Base-by-base conservation (phyloP, 2,329 filamentous ascomycete species). In the Aschersonia sp. region DNA sequence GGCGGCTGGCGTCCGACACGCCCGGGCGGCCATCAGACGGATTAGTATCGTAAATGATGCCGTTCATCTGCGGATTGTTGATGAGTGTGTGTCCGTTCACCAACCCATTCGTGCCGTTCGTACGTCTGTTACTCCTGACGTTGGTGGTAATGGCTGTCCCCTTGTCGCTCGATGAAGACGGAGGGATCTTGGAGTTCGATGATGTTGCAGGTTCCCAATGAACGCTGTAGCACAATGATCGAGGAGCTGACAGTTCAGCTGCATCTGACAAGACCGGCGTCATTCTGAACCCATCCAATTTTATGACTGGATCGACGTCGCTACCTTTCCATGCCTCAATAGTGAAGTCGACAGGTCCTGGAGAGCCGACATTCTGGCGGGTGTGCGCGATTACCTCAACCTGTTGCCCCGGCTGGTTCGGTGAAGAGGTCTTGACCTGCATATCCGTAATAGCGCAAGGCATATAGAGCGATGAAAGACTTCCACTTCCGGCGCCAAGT, bases 171-270 rank as follows among this genome's bases (percentile, higher is more conserved):
- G 20, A 20, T 28, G 10, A 12, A 35, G 9, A 5, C 3, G n/a
- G 9, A n/a, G 31, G n/a, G 20, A 28, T 30, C 5, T 45, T 29
- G 5, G 43, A 12, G 10, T 30, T 30, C 10, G 28, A n/a, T 6
- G 31, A n/a, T 3, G 38, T 29, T 12, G 40, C 31, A 3, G 64
- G 61, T 51, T 72, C 67, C 70, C 70, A 73, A 28, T 66, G 56
- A 12, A 71, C 51, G 54, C 67, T 68, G 54, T 69, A 73, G 56
- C 70, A 73, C 4, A 73, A 54, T 0, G 53, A 53, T 12, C 59
- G 55, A 10, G 57, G 53, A 12, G 7, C 45, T n/a, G 47, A 45
- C 4, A 51, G 47, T 20, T 58, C 53, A 1, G 42, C 49, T 1
- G 50, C 42, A 2, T 62, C 62, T 31, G 66, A 64, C 35, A 64